These are phyloP conservation scores for Fraxinus platypoda DNA, from an alignment of 305 asterid species.

Conservation along the genomic window DNA sequence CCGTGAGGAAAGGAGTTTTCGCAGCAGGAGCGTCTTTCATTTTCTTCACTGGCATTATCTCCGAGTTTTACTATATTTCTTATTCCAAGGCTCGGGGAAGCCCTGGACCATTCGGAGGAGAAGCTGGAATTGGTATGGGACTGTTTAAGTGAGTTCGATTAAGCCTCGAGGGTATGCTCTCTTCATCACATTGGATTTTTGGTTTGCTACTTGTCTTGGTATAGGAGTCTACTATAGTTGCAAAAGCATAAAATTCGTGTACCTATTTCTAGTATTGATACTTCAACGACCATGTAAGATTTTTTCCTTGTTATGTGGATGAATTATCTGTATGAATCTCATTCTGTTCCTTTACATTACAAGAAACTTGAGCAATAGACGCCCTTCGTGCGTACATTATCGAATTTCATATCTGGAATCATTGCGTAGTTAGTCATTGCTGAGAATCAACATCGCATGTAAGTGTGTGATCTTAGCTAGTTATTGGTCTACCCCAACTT, in stretches of 20 bases:
- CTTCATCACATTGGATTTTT: conserved; percentile 18
- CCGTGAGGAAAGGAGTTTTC: conserved; percentile 83
- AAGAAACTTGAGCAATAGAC: neutral
- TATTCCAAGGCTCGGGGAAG: conserved; percentile 58
- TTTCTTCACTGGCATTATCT: conserved; percentile 64
- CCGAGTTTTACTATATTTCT: conserved; percentile 62
- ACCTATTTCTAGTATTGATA: neutral
- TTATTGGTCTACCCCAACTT: neutral
- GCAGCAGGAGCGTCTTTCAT: conserved; percentile 91
- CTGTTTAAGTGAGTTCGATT: conserved; percentile 47
- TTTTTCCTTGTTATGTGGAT: neutral
- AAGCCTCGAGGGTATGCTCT: neutral
- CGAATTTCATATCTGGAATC: neutral
- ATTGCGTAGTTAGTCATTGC: neutral
- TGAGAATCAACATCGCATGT: too few relatives aligned
- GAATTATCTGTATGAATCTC: neutral
- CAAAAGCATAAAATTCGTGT: neutral
- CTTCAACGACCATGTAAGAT: neutral
- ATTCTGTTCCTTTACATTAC: neutral
- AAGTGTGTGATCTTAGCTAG: too few relatives aligned
- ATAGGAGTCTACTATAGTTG: conserved; percentile 24
- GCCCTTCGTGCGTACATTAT: neutral
- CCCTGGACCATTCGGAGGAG: conserved; percentile 47
- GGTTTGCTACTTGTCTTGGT: conserved; percentile 5
- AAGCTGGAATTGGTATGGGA: conserved; percentile 69